Percentiles rank a stretch among this genome's conserved stretches.
phyloP scores from a whole-genome alignment of 331 rosid species.

The Erythrophleum ivorense region DNA sequence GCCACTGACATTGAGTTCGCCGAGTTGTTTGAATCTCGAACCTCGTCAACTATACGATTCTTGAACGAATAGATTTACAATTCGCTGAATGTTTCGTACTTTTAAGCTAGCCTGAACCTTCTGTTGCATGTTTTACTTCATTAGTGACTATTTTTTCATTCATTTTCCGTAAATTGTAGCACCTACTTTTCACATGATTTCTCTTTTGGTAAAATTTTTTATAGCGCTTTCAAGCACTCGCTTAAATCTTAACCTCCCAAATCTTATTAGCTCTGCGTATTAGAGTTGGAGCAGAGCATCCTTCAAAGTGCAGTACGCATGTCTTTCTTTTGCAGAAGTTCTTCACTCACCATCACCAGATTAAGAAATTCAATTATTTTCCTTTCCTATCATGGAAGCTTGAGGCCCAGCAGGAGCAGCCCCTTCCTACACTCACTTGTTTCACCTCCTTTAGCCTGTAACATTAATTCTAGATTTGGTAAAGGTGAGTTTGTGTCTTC shows the following conservation, averaged over 20 bases:
- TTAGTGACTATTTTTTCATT: neutral
- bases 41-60: neutral
- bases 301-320: neutral
- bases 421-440: neutral
- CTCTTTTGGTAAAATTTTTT: neutral
- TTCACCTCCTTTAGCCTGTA: neutral
- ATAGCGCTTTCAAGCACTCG: neutral
- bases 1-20: too few species aligned
- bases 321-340: neutral
- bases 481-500: neutral
- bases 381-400: neutral
- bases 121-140: neutral
- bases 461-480: neutral
- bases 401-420: neutral
- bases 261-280: conserved; percentile 1
- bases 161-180: neutral
- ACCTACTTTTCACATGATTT: neutral
- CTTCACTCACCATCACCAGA: neutral
- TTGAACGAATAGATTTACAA: neutral
- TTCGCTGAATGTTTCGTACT: neutral
- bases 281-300: neutral
- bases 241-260: neutral
- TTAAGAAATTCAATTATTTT: neutral
- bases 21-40: neutral
- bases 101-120: neutral